Evolutionary conservation across 352 stramenopile genomes (phyloP).

Genomic region (Phytophthora boehmeriae): DNA sequence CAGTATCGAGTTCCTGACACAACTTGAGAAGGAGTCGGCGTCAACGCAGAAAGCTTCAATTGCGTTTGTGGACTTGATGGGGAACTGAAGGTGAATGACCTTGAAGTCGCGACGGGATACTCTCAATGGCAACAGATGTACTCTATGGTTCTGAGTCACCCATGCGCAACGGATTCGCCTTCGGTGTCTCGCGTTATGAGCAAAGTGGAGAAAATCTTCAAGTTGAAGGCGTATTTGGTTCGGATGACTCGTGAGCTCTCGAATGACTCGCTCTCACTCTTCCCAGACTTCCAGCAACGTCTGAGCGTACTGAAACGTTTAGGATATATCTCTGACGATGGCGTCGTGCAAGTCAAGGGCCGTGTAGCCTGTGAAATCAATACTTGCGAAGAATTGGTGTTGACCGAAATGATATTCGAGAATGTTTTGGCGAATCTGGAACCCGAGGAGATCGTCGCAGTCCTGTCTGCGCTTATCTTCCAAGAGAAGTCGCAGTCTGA

Average conservation of each 20-base stretch:
- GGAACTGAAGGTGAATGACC: constrained; percentile 83
- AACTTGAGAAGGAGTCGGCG: constrained; percentile 77
- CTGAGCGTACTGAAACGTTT: constrained; percentile 93
- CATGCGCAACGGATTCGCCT: constrained; percentile 44
- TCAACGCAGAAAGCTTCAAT: constrained; percentile 48
- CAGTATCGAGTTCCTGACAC: constrained; percentile 68
- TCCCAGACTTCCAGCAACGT: constrained; percentile 97
- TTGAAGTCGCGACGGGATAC: constrained; percentile 77
- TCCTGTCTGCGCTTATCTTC: constrained; percentile 97
- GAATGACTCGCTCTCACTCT: constrained; percentile 93
- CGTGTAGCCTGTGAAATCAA: constrained; percentile 98
- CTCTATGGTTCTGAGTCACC: constrained; percentile 52
- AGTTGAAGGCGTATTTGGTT: constrained; percentile 69
- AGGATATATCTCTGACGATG: constrained; percentile 93
- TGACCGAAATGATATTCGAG: constrained; percentile 99
- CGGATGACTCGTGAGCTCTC: constrained; percentile 69
- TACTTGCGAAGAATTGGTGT: constrained; percentile 97
- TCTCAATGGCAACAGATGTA: constrained; percentile 65
- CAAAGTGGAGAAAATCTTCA: constrained; percentile 80
- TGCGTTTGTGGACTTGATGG: constrained; percentile 68
- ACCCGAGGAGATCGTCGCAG: constrained; percentile 96
- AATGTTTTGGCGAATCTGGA: constrained; percentile 97
- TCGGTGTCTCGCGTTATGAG: constrained; percentile 55
- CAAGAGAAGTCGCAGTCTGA: constrained; percentile 93
- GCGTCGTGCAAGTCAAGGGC: constrained; percentile 95